Conservation (phyloP, 345 rosid species). For the Brassica incana region DNA sequence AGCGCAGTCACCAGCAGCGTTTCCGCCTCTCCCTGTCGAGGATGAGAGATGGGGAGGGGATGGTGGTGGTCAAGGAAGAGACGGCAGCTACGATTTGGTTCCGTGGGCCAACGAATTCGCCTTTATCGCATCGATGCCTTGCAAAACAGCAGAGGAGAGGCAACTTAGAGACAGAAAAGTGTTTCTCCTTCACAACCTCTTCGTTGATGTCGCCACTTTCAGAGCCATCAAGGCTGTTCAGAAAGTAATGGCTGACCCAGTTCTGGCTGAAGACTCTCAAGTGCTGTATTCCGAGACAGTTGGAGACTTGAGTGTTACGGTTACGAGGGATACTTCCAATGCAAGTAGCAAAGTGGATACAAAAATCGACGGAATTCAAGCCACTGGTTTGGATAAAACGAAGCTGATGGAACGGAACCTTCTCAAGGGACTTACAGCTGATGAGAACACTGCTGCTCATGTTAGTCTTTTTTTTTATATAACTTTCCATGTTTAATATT, state of each 20-base stretch:
- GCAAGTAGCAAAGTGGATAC: conserved; percentile 89
- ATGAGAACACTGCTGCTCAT: conserved; percentile 94
- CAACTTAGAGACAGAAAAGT: conserved; percentile 93
- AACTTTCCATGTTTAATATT: conserved; percentile 19
- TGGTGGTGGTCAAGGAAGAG: conserved; percentile 94
- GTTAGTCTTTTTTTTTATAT: conserved; percentile 51
- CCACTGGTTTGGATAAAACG: conserved; percentile 58
- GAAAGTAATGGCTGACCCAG: conserved; percentile 51
- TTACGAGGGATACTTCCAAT: conserved; percentile 61
- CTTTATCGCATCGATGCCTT: conserved; percentile 82
- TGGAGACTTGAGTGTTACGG: conserved; percentile 67
- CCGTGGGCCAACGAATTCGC: conserved; percentile 86
- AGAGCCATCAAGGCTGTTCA: conserved; percentile 79
- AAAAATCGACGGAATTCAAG: conserved; percentile 84
- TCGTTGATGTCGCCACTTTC: conserved; percentile 82
- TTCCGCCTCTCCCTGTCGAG: conserved; percentile 80
- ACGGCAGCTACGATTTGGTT: conserved; percentile 65
- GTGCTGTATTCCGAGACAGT: conserved; percentile 56
- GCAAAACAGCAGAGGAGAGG: conserved; percentile 89
- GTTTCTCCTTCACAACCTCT: conserved; percentile 92
- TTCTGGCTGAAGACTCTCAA: conserved; percentile 38
- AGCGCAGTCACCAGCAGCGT: conserved; percentile 65
- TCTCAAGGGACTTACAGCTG: conserved; percentile 95
- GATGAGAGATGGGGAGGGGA: conserved; percentile 93
- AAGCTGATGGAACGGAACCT: conserved; percentile 74